Base-by-base conservation (phyloP, 176 grass and related monocot species). In the Chloris gayana region DNA sequence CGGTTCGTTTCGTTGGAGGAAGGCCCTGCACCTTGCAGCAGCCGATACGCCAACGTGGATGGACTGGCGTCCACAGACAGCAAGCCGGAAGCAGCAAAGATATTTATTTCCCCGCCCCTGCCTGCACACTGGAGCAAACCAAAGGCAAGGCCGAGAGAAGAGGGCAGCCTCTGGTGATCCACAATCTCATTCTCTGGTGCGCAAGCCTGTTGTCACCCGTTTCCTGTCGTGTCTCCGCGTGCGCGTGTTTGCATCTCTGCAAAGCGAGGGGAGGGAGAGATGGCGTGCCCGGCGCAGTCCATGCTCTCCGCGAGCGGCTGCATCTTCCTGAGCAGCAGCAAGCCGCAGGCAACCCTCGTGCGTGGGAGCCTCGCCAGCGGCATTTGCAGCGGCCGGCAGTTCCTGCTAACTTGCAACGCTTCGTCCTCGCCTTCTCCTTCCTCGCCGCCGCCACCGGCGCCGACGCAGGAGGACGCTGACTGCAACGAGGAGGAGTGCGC, bases 401-500 rank as follows among this genome's bases (percentile, higher is more conserved):
- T 88, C 75, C 21, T 88, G 7, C 50, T 91, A n/a, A 44, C 78
- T 2, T 86, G 88, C 78, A 81, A 73, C 80, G 90, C 93, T 34
- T 91, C 93, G 7, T 74, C 82, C 1, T 67, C 70, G 0, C 31
- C 71, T 11, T 29, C 80, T 6, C 26, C 71, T 9, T 44, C 78
- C 21, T 69, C 94, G 31, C 49, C 86, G 5, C 38, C 76, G 4
- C 38, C 76, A 64, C 74, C 80, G 69, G 21, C 73, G 64, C 26
- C 51, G 54, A 0, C 72, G 45, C 73, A 65, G 70, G 90, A 88
- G 13, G 96, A 93, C 34, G 38, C 88, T 53, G 93, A 99, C 27
- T 95, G 97, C 93, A 99, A 96, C 76, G 77, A 51, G 18, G 96
- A 82, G 73, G 97, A 91, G 83, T 99, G 93, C 68, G 97, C 97